Evolutionary conservation across 1,139 yeast species (phyloP), one percentile per base, ranked within the genome.

Genomic region (Debaryomyces sp.): DNA sequence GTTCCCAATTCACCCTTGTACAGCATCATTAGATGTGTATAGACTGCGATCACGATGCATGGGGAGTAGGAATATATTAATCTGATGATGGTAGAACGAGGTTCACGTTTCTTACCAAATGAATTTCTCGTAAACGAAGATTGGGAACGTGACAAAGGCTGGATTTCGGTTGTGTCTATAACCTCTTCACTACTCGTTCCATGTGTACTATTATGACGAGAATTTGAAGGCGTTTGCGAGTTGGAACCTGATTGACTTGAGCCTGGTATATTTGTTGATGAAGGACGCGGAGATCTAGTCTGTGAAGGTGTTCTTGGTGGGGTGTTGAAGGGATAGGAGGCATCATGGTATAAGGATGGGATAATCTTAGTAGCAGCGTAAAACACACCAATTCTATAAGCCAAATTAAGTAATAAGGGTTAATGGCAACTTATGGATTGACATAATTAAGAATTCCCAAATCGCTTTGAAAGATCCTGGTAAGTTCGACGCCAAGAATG

Each of bases 361-460:
- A 94, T 89, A 53, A 94, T 91, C 63, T 96, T 85, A 13, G 97
- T 89, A 5, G 98, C 97, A 2, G 96, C 91, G 62, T 89, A 90
- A 60, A 92, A 90, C 4, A 92, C 96, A 2, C 89, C 79, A 23
- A 94, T 82, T 59, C 99, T 79, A 63, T 89, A 92, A 2, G 91
- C 90, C 57, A 94, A 74, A 56, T 91, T 90, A 32, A 91, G 77
- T 36, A 90, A 71, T 22, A 94, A 85, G 2, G 96, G 89, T 6
- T 6, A 96, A 83, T 0, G 96, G 88, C 43, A 94, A 77, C 33
- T 92, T 88, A 48, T 84, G 83, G 26, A 84, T 73, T 1, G 96
- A 89, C 47, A 84, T 82, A 21, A 79, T 67, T 46, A 88, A 70
- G 60, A 88, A 89, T 52, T 84, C 87, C 74, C 87, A 81, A 47